Base-by-base conservation (phyloP, 1,284 basidiomycete genomes). In the Trametes polyzona region DNA sequence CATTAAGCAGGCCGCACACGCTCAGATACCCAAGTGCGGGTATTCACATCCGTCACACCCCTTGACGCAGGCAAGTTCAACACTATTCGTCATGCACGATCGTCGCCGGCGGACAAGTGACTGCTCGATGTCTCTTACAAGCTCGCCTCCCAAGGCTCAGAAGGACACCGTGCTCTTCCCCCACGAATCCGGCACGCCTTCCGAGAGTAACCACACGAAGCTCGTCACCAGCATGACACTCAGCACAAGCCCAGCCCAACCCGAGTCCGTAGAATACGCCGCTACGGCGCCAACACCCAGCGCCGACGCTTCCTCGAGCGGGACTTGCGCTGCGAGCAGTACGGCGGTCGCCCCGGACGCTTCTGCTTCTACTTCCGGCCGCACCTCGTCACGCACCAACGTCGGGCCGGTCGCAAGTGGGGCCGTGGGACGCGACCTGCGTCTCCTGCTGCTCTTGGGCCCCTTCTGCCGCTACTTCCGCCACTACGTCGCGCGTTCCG, bases 361-460 rank as follows among this genome's bases (percentile, higher is more conserved):
- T 24, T 23, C 41, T n/a, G 16, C 11, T 21, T 16, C 49, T 16
- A 21, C 32, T 16, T n/a, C 33, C n/a, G n/a, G n/a, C n/a, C n/a
- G n/a, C 12, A 35, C 12, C 19, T n/a, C 47, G 14, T 49, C 52
- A 21, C 52, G 52, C 16, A 55, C 23, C 19, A 41, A 62, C 23
- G 41, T 59, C 46, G 55, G 48, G 17, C 52, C 57, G 44, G 59
- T 57, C 21, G 47, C 57, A 6, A 55, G 57, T 21, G 60, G 51
- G 3, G 57, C 52, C 17, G 48, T 54, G 23, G 57, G 51, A 39
- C 57, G 53, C 19, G 44, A 52, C 1, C 43, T 47, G 24, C 57
- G 54, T 10, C 21, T 57, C 29, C 36, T 44, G 8, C n/a, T 62
- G 41, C 27, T 51, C 47, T 17, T 53, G 8, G 41, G 27, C 19